Evolutionary conservation across 768 basidiomycete species (phyloP).

Genomic region (Pleurotus platypus): DNA sequence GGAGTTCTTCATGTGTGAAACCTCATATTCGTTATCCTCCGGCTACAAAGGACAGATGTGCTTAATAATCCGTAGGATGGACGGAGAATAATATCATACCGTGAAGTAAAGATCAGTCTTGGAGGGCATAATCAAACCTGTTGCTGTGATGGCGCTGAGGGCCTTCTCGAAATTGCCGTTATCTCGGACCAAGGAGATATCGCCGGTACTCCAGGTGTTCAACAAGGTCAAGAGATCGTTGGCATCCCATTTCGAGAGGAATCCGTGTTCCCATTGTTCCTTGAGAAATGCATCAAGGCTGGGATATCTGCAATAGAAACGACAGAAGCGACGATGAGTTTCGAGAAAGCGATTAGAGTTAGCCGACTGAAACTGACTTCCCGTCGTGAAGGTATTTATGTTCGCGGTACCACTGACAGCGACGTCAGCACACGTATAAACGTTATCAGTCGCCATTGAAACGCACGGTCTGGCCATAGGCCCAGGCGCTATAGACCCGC

Average conservation of each 20-base stretch:
- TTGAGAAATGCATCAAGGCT: slow-evolving; percentile 47
- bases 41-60: slow-evolving; percentile 30
- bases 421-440: background rate
- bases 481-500: slow-evolving; percentile 55
- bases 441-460: background rate
- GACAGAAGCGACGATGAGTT: background rate
- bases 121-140: slow-evolving; percentile 54
- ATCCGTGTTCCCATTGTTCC: slow-evolving; percentile 47
- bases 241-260: slow-evolving; percentile 46
- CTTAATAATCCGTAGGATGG: too few species aligned
- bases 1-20: slow-evolving; percentile 37
- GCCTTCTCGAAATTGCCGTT: slow-evolving; percentile 37
- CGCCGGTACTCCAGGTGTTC: slow-evolving; percentile 23
- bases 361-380: slow-evolving; percentile 21
- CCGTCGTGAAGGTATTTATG: slow-evolving; percentile 40
- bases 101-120: slow-evolving; percentile 60
- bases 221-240: slow-evolving; percentile 49
- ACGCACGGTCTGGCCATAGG: slow-evolving; percentile 51
- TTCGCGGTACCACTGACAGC: slow-evolving; percentile 50
- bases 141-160: slow-evolving; percentile 42
- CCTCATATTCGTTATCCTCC: slow-evolving; percentile 50
- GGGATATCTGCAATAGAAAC: slow-evolving; percentile 29
- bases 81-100: slow-evolving; percentile 20
- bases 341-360: too few species aligned
- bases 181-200: slow-evolving; percentile 42